Evolutionary conservation across 2,329 filamentous ascomycete genomes (phyloP), one percentile per base, ranked within the genome.

Genomic region (Pleurostoma richardsiae): DNA sequence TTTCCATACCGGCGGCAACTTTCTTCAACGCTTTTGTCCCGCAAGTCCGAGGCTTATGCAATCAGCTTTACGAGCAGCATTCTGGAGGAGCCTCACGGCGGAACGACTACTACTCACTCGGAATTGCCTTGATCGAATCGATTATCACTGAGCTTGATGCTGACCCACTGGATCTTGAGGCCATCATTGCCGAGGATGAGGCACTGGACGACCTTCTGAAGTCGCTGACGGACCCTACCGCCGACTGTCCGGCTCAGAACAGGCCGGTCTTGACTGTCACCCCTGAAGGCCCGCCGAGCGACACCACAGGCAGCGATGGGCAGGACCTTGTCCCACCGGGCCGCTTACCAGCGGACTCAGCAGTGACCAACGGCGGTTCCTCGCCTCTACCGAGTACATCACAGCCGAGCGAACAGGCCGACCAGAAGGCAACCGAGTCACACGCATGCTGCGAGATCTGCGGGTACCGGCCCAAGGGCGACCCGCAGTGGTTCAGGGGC

Each of bases 401-500:
- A 19, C 19, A 11, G n/a, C 41, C 41, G 44, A 10, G 31, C 8
- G 29, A 44, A n/a, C 28, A 39, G 11, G 11, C 31, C 19, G 30
- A 39, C 4, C 51, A 53, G 31, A 52, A 58, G 38, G 71, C 72
- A 49, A 50, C 66, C 2, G 73, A 75, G 49, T 68, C 74, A 1
- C 59, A 70, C 41, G 66, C 68, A 43, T 67, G 67, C 51, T 80
- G 77, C 54, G 69, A 73, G 27, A 62, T 77, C 19, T 81, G 77
- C 50, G 74, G 71, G 3, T 80, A 80, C 59, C 67, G 74, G 7
- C 77, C 77, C 1, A 77, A 74, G 51, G 77, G 77, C 4, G 69
- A 77, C 42, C 76, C 77, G n/a, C 69, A 73, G 48, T 80, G 77
- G 77, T 80, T 80, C 56, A 72, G 71, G 40, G 76, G 76, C 5